Percentiles rank a stretch among this genome's conserved stretches.
phyloP scores from a whole-genome alignment of 768 basidiomycete species.

The Galerina marginata region DNA sequence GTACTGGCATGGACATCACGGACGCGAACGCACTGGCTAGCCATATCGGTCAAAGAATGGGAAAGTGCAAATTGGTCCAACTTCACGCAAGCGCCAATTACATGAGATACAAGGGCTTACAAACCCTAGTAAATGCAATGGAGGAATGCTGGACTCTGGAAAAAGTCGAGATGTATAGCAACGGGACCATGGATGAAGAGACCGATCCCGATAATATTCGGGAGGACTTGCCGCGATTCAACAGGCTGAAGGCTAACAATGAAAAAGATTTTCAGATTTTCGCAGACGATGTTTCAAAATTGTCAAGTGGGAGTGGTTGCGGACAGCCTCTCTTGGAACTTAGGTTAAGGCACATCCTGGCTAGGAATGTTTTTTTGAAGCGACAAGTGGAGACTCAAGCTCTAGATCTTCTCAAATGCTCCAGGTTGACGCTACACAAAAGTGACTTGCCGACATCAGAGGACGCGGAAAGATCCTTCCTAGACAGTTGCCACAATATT shows the following conservation, averaged over 20 bases:
- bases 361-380: slow-evolving; percentile 20
- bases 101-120: slow-evolving; percentile 21
- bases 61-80: slow-evolving; percentile 17
- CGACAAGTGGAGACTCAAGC: slow-evolving; percentile 13
- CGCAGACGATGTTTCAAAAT: neutral
- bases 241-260: neutral
- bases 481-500: neutral
- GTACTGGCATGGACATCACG: slow-evolving; percentile 13
- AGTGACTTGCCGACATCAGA: neutral
- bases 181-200: neutral
- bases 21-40: slow-evolving; percentile 13
- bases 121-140: slow-evolving; percentile 15
- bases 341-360: slow-evolving; percentile 13
- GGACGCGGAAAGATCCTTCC: neutral
- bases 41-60: slow-evolving; percentile 11
- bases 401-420: slow-evolving; percentile 18
- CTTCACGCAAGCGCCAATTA: slow-evolving; percentile 22
- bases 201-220: neutral
- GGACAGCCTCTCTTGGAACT: neutral
- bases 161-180: slow-evolving; percentile 22
- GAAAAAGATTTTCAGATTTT: neutral
- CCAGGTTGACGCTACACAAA: slow-evolving; percentile 19
- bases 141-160: slow-evolving; percentile 21
- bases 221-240: neutral
- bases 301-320: slow-evolving; percentile 13